Evolutionary conservation across 2,329 filamentous ascomycete genomes (phyloP), one percentile per base, ranked within the genome.

Genomic region (Emmonsia crescens): DNA sequence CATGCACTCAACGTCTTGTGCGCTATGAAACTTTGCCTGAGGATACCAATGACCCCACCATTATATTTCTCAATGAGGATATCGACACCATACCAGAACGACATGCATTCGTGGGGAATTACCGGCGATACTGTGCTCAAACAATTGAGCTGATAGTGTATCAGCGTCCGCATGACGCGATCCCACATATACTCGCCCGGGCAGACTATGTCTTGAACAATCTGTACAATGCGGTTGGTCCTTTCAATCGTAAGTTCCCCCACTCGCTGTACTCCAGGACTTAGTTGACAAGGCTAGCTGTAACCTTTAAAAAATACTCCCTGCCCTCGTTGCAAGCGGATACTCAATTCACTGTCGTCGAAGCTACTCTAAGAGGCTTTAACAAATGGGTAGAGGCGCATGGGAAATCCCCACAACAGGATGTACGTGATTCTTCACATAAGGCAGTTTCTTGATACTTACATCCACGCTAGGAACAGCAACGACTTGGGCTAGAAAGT

Each of bases 31-130:
- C 83, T 65, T 78, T 97, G 2, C 89, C 91, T 0, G 86, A 93
- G 65, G 89, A 96, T 65, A 88, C 87, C 0, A 84, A 89, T 55
- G 87, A 96, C 68, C 82, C 89, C 1, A 92, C 89, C 0, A 83
- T 91, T 62, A 79, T 90, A 12, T 94, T 96, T 66, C 80, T 99
- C 1, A 82, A 91, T 69, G 92, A 97, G 70, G 94, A 99, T 71
- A 95, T 96, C 61, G 94, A 99, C 70, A 97, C 93, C 0, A 80
- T 93, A 24, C 94, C 94, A 0, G 94, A 99, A 72, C 84, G 91
- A 29, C 94, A 99, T 75, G 91, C 91, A 0, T 99, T 99, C 72
- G 82, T 97, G 12, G 91, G 93, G 3, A 97, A 99, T 71, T 99
- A 99, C 73, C 83, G 94, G 46, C 84, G 94, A 63, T 97, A 96